Conservation (phyloP, 192 early-diverging fungal species). For the Linderina pennispora region DNA sequence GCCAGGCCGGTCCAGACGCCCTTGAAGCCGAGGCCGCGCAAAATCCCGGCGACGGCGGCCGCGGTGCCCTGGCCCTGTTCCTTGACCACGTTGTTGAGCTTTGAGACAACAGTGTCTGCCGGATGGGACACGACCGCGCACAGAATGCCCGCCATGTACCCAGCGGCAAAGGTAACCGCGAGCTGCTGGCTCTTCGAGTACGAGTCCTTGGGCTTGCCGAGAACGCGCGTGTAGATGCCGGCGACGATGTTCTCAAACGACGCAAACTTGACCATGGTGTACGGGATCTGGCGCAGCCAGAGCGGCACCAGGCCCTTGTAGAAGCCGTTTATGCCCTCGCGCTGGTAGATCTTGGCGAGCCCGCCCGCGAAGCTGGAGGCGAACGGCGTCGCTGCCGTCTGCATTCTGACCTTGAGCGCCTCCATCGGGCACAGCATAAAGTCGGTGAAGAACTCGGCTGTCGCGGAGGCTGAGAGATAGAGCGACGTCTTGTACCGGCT, state of each 20-base stretch:
- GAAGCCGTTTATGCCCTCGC: conserved; percentile 53
- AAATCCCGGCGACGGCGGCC: conserved; percentile 6
- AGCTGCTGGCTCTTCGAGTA: conserved; percentile 60
- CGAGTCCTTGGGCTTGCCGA: conserved; percentile 48
- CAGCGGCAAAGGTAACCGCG: conserved; percentile 67
- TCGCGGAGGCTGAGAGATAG: conserved; percentile 57
- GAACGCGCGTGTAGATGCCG: conserved; percentile 44
- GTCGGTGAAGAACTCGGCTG: conserved; percentile 74
- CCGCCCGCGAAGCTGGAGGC: conserved; percentile 51
- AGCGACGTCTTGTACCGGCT: conserved; percentile 56
- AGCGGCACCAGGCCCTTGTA: conserved; percentile 59
- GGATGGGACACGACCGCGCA: conserved; percentile 82
- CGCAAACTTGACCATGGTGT: conserved; percentile 76
- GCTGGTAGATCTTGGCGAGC: conserved; percentile 26
- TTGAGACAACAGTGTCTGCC: conserved; percentile 67
- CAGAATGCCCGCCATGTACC: conserved; percentile 72
- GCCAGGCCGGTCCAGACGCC: conserved; percentile 70
- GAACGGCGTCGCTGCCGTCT: conserved; percentile 59
- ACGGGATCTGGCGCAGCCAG: conserved; percentile 69
- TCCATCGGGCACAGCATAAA: conserved; percentile 73
- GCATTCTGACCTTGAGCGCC: conserved; percentile 71
- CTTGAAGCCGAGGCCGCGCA: conserved; percentile 46
- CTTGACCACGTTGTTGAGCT: conserved; percentile 42
- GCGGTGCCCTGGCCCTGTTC: conserved; percentile 15
- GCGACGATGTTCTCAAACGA: conserved; percentile 65